phyloP scores from a whole-genome alignment of 148 eudicot genomes.

The Silene conica region DNA sequence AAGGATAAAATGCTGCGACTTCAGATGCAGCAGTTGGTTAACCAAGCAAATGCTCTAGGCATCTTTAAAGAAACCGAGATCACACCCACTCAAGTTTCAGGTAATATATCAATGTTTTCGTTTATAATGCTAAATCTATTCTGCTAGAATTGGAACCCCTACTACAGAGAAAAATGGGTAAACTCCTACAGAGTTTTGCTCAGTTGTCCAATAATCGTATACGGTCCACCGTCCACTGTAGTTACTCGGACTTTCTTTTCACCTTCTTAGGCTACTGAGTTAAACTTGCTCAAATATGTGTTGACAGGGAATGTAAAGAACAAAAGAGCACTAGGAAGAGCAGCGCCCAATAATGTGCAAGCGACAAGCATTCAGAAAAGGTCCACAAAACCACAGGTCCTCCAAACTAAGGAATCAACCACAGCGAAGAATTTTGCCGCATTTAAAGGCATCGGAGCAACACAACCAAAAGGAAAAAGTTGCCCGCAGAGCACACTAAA shows the following conservation, averaged over 20 bases:
- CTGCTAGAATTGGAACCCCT: not conserved
- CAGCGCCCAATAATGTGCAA: constrained; percentile 17
- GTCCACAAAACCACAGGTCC: constrained; percentile 14
- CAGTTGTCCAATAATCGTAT: not conserved
- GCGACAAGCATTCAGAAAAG: constrained; percentile 19
- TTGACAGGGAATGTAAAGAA: constrained; percentile 14
- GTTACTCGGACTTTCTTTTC: not conserved
- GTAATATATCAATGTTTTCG: constrained; percentile 3
- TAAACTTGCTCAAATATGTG: not conserved
- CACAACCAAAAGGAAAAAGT: constrained; percentile 19
- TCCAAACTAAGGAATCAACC: constrained; percentile 19
- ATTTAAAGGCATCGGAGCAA: constrained; percentile 19
- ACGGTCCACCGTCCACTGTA: not conserved
- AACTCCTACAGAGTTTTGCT: not conserved
- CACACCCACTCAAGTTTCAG: constrained; percentile 7
- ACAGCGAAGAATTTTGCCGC: constrained; percentile 14
- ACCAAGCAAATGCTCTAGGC: constrained; percentile 28
- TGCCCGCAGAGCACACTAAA: not conserved
- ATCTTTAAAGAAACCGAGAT: constrained; percentile 22
- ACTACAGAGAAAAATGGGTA: not conserved
- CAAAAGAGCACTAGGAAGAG: constrained; percentile 3
- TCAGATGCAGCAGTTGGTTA: constrained; percentile 32
- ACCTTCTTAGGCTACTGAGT: not conserved
- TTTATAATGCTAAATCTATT: too few species aligned
- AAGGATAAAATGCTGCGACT: constrained; percentile 21